Conservation (phyloP, 768 basidiomycete genomes). For the Boletus sensibilis region DNA sequence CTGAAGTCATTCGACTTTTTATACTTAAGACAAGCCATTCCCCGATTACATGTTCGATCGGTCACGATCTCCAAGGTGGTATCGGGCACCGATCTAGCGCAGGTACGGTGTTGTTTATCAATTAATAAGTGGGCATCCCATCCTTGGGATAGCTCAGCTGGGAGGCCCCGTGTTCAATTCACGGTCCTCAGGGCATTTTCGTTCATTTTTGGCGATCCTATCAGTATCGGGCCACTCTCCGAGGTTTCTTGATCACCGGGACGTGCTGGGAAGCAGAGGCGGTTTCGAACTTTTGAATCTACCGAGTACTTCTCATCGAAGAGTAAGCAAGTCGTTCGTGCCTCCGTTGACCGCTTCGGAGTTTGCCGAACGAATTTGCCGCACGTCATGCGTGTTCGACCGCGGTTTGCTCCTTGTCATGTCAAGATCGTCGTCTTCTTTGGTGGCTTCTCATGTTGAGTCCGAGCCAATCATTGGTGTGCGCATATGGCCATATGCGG, state of each 20-base stretch:
- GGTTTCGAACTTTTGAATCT: neutral
- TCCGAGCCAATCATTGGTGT: slow-evolving; percentile 9
- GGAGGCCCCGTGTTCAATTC: slow-evolving; percentile 50
- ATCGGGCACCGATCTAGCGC: neutral
- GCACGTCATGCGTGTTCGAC: slow-evolving; percentile 12
- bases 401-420: slow-evolving; percentile 12
- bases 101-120: neutral
- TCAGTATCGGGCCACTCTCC: neutral
- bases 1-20: neutral
- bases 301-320: neutral
- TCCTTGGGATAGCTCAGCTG: too few species aligned
- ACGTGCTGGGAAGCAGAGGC: neutral
- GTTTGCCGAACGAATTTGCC: slow-evolving; percentile 12
- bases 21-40: neutral
- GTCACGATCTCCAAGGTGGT: neutral
- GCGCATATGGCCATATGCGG: slow-evolving; percentile 8
- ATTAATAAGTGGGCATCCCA: too few species aligned
- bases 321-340: neutral
- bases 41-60: neutral
- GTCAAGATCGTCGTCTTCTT: slow-evolving; percentile 28
- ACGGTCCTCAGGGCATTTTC: slow-evolving; percentile 43
- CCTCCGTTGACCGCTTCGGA: neutral
- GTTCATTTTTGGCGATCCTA: neutral
- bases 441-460: slow-evolving; percentile 7
- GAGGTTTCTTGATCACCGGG: neutral